Base-by-base conservation (phyloP, 176 grass and related monocot genomes). In the Triticum dicoccoides region DNA sequence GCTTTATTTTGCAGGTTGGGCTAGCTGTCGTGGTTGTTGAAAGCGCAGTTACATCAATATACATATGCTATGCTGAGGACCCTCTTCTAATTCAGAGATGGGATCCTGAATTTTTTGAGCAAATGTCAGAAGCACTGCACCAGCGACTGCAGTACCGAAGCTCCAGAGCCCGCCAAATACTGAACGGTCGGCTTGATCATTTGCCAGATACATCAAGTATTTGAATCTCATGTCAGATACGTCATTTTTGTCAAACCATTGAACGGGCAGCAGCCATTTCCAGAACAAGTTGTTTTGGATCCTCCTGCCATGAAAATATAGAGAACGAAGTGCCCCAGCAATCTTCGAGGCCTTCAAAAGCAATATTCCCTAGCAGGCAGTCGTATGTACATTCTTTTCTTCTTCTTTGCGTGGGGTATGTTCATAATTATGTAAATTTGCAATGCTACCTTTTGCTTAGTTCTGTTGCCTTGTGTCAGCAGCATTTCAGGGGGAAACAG, bases 31-130 rank as follows among this genome's bases (percentile, higher is more conserved):
- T 99, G 44, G 97, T 96, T 56, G 90, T 99, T 0, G 97, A 99
- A 92, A 96, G 97, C 21, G 97, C 94, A 32, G 97, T 99, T 11
- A 99, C 97, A 51, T 99, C 97, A 35, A 99, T 99, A 86, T 96
- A 99, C 82, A 94, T 99, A 83, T 99, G 94, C 81, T 99, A 91
- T 61, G 97, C 97, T 0, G 89, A 96, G 86, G 94, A 99, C 75
- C 97, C 97, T 42, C 84, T 76, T 58, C 80, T 99, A 80, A 96
- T 99, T 69, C 93, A 94, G 85, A 94, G 93, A 86, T 99, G 97
- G 97, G 97, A 99, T 79, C 80, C 87, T 35, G 94, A 96, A 67
- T 99, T 99, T 80, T 99, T 93, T 0, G 86, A 83, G 32, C 90
- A 93, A 75, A 68, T 99, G 68, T 94, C 93, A 61, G 90, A 99